Conservation (phyloP, 257 asterid genomes). For the Primulina eburnea region DNA sequence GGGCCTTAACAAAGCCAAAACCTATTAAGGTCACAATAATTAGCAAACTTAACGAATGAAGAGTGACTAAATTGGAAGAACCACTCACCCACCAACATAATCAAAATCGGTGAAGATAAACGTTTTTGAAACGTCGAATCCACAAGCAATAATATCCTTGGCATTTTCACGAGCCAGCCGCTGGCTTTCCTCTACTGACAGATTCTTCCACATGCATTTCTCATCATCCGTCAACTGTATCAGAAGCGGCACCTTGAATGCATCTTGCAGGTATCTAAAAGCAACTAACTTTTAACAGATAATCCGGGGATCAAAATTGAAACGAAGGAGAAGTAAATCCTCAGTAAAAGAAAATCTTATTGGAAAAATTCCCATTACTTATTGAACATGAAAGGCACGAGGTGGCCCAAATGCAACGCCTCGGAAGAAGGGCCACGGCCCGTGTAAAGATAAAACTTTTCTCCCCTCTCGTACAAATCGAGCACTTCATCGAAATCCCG, state of each 20-base stretch:
- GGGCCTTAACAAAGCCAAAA: background rate
- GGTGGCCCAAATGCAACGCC: slow-evolving; percentile 95
- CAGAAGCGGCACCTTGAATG: slow-evolving; percentile 92
- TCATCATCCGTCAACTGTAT: slow-evolving; percentile 95
- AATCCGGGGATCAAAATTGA: background rate
- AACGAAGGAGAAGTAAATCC: background rate
- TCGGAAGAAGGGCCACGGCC: slow-evolving; percentile 99
- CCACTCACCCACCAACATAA: slow-evolving; percentile 88
- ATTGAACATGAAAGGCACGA: slow-evolving; percentile 93
- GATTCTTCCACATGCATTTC: slow-evolving; percentile 96
- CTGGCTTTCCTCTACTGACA: slow-evolving; percentile 85
- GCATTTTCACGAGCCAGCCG: slow-evolving; percentile 98
- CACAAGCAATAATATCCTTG: slow-evolving; percentile 97
- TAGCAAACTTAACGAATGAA: slow-evolving; percentile 8
- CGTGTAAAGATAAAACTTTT: slow-evolving; percentile 81
- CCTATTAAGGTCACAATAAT: background rate
- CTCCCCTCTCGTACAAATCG: slow-evolving; percentile 77
- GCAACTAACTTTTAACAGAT: slow-evolving; percentile 6
- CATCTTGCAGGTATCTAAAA: slow-evolving; percentile 86
- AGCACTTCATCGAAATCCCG: slow-evolving; percentile 71
- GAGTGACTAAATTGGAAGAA: slow-evolving; percentile 5
- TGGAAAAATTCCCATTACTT: slow-evolving; percentile 40
- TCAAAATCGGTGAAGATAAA: slow-evolving; percentile 89
- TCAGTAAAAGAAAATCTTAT: background rate
- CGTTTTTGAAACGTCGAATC: slow-evolving; percentile 84